These are phyloP conservation scores for Phytophthora fragariaefolia DNA, from an alignment of 352 stramenopile species.

Conservation along the genomic window DNA sequence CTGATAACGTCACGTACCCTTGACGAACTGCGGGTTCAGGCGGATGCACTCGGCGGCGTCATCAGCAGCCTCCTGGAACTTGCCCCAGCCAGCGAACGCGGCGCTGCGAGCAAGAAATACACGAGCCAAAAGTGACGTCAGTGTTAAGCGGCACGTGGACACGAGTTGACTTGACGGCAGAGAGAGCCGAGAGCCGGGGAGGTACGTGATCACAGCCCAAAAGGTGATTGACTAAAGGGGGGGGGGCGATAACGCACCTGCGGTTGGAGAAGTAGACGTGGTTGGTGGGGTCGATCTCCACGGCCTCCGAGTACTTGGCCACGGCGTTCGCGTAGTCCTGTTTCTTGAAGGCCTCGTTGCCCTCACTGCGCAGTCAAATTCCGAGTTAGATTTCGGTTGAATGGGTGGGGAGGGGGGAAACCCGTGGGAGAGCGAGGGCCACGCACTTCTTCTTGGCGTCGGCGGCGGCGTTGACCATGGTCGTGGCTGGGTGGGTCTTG, in stretches of 20 bases:
- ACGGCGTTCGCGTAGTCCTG: slow-evolving; percentile 91
- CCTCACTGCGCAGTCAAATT: slow-evolving; percentile 64
- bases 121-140: slow-evolving; percentile 12
- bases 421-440: not conserved
- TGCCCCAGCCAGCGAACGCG: slow-evolving; percentile 64
- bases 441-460: slow-evolving; percentile 87
- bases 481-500: slow-evolving; percentile 9
- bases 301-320: slow-evolving; percentile 94
- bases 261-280: slow-evolving; percentile 96
- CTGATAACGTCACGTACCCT: slow-evolving; percentile 54
- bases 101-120: slow-evolving; percentile 45
- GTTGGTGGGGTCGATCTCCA: slow-evolving; percentile 86
- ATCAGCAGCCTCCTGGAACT: slow-evolving; percentile 85
- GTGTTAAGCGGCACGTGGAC: slow-evolving; percentile 2
- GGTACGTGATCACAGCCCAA: not conserved
- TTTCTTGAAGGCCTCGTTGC: slow-evolving; percentile 95
- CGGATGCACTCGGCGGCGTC: slow-evolving; percentile 91
- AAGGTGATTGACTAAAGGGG: too few species aligned
- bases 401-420: not conserved
- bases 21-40: slow-evolving; percentile 94
- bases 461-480: slow-evolving; percentile 75
- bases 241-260: too few species aligned
- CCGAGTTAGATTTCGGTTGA: not conserved
- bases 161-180: not conserved
- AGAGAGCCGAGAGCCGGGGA: slow-evolving; percentile 3